Conservation (phyloP, 176 grass and related monocot genomes). For the Elaeis guineensis region DNA sequence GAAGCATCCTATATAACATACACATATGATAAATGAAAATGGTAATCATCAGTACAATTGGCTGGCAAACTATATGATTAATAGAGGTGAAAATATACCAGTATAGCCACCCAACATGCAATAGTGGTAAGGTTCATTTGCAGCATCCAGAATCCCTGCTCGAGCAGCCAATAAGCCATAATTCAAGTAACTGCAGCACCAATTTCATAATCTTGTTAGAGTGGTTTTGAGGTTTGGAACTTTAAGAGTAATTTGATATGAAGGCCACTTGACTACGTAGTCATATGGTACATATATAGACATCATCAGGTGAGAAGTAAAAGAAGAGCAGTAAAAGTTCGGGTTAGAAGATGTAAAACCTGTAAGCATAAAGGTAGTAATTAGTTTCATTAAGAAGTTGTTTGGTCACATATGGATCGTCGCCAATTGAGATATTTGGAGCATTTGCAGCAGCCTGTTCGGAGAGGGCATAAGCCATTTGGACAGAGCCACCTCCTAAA, state of each 20-base stretch:
- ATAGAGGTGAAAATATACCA: conserved; percentile 22
- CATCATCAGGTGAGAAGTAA: background rate
- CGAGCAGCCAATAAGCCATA: conserved; percentile 39
- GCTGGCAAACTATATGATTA: no score
- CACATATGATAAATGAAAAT: no score
- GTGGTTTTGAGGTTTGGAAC: no score
- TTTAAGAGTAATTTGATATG: no score
- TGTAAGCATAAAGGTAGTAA: conserved; percentile 43
- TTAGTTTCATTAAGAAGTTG: conserved; percentile 31
- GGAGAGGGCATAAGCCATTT: conserved; percentile 48
- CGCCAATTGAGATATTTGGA: conserved; percentile 11
- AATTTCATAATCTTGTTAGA: no score
- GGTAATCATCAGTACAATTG: no score
- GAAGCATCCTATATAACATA: no score
- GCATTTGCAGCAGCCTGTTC: conserved; percentile 25
- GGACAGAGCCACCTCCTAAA: conserved; percentile 43
- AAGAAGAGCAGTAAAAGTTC: background rate
- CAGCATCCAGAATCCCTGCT: conserved; percentile 31
- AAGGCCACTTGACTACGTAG: no score
- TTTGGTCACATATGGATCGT: conserved; percentile 24
- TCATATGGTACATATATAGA: no score
- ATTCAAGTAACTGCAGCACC: conserved; percentile 31
- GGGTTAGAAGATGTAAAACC: conserved; percentile 11
- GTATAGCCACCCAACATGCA: conserved; percentile 43
- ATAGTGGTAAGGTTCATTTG: conserved; percentile 11